Percentiles rank a stretch among this genome's conserved stretches.
These are phyloP conservation scores for Chlorella variabilis DNA, from an alignment of 163 green algal genomes.

Conservation along the genomic window DNA sequence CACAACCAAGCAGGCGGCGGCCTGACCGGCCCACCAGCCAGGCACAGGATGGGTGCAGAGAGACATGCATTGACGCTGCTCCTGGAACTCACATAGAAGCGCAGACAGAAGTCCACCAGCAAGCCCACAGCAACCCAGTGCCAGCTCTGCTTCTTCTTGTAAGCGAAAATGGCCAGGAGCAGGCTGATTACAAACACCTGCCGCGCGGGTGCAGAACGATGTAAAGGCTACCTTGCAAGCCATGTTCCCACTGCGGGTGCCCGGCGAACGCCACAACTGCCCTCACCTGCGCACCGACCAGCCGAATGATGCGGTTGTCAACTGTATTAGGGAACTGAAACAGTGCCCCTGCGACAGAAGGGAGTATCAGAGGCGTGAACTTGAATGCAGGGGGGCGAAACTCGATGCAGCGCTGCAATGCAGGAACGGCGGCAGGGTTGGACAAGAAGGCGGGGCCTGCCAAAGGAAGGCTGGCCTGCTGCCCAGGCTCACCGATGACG, in stretches of 20 bases:
- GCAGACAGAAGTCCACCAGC: slow-evolving; percentile 51
- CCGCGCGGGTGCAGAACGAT: not conserved
- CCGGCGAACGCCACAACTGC: no score
- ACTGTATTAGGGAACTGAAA: slow-evolving; percentile 55
- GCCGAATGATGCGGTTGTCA: slow-evolving; percentile 36
- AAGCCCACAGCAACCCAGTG: slow-evolving; percentile 53
- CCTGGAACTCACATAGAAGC: slow-evolving; percentile 43
- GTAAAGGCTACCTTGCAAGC: not conserved
- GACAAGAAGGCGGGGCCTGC: not conserved
- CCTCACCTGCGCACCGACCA: slow-evolving; percentile 43
- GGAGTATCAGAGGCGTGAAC: no score
- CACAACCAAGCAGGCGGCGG: no score
- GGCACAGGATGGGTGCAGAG: not conserved
- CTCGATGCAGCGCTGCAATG: no score
- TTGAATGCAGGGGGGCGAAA: no score
- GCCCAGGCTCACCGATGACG: slow-evolving; percentile 18
- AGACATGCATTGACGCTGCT: no score
- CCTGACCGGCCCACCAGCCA: no score
- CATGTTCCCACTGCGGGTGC: no score
- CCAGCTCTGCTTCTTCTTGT: slow-evolving; percentile 20
- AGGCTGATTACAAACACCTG: slow-evolving; percentile 49
- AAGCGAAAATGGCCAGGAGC: slow-evolving; percentile 44
- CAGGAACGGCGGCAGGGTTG: not conserved
- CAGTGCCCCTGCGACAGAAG: slow-evolving; percentile 23
- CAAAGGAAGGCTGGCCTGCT: not conserved